A percentile compares a stretch with the other conserved stretches of the same genome.
phyloP scores from a whole-genome alignment of 176 grass and related monocot genomes.

The Musa acuminata region DNA sequence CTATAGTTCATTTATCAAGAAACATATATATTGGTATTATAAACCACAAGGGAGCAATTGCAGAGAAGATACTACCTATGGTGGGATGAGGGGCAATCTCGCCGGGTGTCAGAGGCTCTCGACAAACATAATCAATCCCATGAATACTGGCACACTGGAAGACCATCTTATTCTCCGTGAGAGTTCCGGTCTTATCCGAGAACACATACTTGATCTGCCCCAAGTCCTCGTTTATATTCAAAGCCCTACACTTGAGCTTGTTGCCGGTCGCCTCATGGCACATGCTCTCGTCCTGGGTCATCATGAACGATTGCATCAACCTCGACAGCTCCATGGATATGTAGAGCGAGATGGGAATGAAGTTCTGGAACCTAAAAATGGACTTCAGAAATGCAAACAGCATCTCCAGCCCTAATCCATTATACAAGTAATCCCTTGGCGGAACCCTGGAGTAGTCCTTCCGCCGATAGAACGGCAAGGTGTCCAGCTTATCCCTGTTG shows the following conservation, averaged over 20 bases:
- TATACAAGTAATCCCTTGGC: conserved; percentile 51
- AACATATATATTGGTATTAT: too few species aligned
- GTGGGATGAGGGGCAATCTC: too few species aligned
- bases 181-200: conserved; percentile 82
- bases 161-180: conserved; percentile 88
- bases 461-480: conserved; percentile 65
- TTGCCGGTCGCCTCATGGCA: conserved; percentile 40
- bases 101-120: not conserved
- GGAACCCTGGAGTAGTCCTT: conserved; percentile 2
- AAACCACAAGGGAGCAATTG: too few species aligned
- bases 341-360: conserved; percentile 91
- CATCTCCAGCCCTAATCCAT: conserved; percentile 64
- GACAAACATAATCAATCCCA: conserved; percentile 54
- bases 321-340: conserved; percentile 89
- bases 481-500: conserved; percentile 32
- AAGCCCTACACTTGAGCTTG: conserved; percentile 71
- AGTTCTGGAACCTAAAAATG: conserved; percentile 74
- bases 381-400: conserved; percentile 64
- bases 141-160: conserved; percentile 53
- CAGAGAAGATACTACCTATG: too few species aligned
- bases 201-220: conserved; percentile 87
- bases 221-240: conserved; percentile 91
- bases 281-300: conserved; percentile 47
- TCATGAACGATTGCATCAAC: conserved; percentile 69
- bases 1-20: conserved; percentile 1